Conservation (phyloP, 306 rosid genomes). For the Malus asiatica region DNA sequence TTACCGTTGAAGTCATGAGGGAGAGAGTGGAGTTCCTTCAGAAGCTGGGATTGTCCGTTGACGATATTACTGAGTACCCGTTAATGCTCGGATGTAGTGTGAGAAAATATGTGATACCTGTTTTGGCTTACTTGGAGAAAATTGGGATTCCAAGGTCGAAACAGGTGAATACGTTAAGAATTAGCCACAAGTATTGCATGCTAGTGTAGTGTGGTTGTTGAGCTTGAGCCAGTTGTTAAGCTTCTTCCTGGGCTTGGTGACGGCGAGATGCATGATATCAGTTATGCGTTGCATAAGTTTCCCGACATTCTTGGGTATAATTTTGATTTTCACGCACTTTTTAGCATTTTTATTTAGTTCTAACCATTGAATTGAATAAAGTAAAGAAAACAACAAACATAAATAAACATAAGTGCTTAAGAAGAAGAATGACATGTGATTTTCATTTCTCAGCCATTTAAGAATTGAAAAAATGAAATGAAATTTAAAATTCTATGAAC, state of each 20-base stretch:
- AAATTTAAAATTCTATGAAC: no score
- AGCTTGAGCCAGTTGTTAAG: constrained; percentile 80
- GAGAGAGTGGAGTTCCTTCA: constrained; percentile 83
- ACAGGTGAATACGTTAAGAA: constrained; percentile 59
- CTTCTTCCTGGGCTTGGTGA: constrained; percentile 87
- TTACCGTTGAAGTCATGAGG: constrained; percentile 75
- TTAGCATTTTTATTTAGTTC: no score
- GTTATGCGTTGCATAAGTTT: constrained; percentile 66
- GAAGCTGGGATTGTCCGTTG: constrained; percentile 61
- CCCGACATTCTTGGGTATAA: no score
- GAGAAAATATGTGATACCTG: constrained; percentile 72
- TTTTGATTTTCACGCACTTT: no score
- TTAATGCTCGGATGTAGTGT: constrained; percentile 76
- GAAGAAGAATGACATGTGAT: no score
- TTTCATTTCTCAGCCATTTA: no score
- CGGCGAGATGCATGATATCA: constrained; percentile 79
- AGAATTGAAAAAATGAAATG: no score
- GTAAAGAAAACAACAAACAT: no score
- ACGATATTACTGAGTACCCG: constrained; percentile 72
- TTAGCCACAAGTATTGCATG: constrained; percentile 85
- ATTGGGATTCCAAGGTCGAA: constrained; percentile 74
- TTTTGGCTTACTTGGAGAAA: constrained; percentile 84
- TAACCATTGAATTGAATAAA: no score
- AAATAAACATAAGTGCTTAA: no score
- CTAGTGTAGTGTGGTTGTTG: constrained; percentile 93